phyloP scores from a whole-genome alignment of 148 eudicot species.

The Camellia japonica region DNA sequence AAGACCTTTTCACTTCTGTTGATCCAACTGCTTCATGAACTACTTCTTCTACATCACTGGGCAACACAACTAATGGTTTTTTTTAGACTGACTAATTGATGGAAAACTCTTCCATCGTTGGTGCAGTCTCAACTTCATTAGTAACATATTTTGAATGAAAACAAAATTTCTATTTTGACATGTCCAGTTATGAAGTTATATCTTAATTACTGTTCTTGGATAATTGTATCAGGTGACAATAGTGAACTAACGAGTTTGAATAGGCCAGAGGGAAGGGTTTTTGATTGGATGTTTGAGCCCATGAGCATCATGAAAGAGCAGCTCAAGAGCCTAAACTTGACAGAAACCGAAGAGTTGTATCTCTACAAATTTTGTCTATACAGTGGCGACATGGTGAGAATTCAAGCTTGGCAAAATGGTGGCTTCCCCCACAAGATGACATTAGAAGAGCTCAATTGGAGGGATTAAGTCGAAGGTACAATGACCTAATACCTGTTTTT shows the following conservation, averaged over 20 bases:
- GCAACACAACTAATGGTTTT: not conserved
- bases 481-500: not conserved
- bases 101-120: not conserved
- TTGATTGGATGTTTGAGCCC: constrained; percentile 18
- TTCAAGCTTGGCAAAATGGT: constrained; percentile 13
- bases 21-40: too few species aligned
- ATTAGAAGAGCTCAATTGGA: constrained; percentile 20
- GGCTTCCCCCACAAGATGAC: constrained; percentile 12
- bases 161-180: not conserved
- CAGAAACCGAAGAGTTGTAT: constrained; percentile 15
- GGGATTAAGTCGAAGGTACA: constrained; percentile 15
- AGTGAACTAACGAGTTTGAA: constrained; percentile 16
- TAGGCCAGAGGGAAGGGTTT: constrained; percentile 10
- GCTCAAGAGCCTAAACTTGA: constrained; percentile 8
- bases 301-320: constrained; percentile 23
- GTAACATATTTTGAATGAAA: not conserved
- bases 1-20: too few species aligned
- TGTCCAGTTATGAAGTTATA: not conserved
- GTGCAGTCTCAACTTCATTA: not conserved
- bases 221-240: constrained; percentile 7
- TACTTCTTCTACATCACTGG: too few species aligned
- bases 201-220: not conserved
- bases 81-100: not conserved
- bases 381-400: not conserved
- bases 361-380: constrained; percentile 14